These are phyloP conservation scores for Begonia loranthoides DNA, from an alignment of 306 rosid genomes.

Conservation along the genomic window DNA sequence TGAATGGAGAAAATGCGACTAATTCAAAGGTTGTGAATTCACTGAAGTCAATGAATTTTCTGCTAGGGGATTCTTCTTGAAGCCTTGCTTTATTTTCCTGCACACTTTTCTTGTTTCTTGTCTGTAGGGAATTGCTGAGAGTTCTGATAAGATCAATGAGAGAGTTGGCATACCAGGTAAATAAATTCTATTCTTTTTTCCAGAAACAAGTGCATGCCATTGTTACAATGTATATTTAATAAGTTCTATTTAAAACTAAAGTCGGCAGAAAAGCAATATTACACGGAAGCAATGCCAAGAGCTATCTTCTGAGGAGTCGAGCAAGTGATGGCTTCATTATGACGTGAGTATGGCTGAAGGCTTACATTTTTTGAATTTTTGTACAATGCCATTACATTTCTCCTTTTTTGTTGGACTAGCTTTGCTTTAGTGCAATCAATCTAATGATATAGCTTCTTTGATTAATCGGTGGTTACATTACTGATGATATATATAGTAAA, in stretches of 20 bases:
- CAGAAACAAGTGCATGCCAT: neutral
- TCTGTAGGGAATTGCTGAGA: slow-evolving; percentile 44
- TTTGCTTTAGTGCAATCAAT: neutral
- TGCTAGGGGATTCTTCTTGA: slow-evolving; percentile 2
- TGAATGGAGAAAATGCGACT: slow-evolving; percentile 21
- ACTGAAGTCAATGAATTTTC: neutral
- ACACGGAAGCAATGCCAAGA: slow-evolving; percentile 27
- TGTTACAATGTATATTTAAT: neutral
- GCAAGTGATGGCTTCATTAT: slow-evolving; percentile 57
- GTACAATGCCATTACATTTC: neutral
- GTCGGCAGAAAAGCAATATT: slow-evolving; percentile 27
- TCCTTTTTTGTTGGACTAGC: neutral
- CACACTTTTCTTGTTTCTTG: slow-evolving; percentile 4
- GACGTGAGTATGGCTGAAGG: slow-evolving; percentile 40
- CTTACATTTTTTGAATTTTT: slow-evolving; percentile 10
- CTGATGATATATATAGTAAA: neutral
- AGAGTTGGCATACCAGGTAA: slow-evolving; percentile 34
- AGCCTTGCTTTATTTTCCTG: neutral
- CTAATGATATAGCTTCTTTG: neutral
- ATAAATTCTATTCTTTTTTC: slow-evolving; percentile 10
- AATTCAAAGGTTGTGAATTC: slow-evolving; percentile 31
- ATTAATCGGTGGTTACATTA: neutral
- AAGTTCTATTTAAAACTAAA: slow-evolving; percentile 36
- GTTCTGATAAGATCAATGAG: slow-evolving; percentile 22
- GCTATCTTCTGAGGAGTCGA: slow-evolving; percentile 34